Base-by-base conservation (phyloP, 306 rosid genomes). In the Alnus glutinosa region DNA sequence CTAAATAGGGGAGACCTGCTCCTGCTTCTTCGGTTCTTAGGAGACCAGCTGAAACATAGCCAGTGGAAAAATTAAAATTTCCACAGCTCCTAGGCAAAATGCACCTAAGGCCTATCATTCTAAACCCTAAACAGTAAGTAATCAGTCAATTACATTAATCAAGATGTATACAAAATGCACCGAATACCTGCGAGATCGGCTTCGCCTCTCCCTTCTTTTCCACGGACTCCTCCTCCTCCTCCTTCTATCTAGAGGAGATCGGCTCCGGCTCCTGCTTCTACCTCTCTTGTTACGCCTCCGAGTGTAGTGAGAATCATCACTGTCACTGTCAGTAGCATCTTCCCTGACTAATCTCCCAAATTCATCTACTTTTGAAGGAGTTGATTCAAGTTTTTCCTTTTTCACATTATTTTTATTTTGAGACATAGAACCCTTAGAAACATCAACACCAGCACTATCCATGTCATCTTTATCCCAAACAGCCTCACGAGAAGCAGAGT, bases 331-430 rank as follows among this genome's bases (percentile, higher is more conserved):
- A 85, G 88, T 75, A 71, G 86, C 77, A 85, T 89, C 91, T 72
- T 91, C 99, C 81, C 83, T 87, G 14, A 78, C 84, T 80, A 91
- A 77, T 80, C 99, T 95, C 79, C 99, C 99, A 51, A 90, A 95
- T 85, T 93, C 87, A 82, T 95, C 99, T 67, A 91, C 92, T 85
- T 90, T 87, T 23, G 80, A 55, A 44, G 83, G 81, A 84, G 82
- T 85, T 51, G 77, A 54, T 79, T 86, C 87, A 58, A 74, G 16
- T 81, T 86, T 85, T 59, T 77, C 63, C 71, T 84, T 78, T 71
- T 83, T 86, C 66, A 78, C 87, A 51, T 80, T 90, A 70, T 70
- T 80, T 78, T 82, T 88, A 64, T 81, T 87, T 49, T 48, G 86
- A 68, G 84, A 74, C 74, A 68, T 55, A 74, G 55, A 79, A 75